Base-by-base conservation (phyloP, 2,329 filamentous ascomycete genomes). In the Penicillium sp. region DNA sequence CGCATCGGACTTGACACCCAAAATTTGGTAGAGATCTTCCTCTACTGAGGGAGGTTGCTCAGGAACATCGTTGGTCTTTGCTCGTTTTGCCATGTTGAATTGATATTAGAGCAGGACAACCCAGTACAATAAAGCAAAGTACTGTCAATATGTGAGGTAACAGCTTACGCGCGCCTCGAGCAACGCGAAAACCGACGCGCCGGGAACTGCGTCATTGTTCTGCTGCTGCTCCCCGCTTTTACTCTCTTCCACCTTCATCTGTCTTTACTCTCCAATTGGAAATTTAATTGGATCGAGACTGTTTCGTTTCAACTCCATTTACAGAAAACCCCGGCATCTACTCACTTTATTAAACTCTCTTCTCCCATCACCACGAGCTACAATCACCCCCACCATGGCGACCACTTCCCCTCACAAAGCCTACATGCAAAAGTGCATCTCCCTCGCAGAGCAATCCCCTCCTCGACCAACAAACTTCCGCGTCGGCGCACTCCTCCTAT, bases 381-480 rank as follows among this genome's bases (percentile, higher is more conserved):
- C 29, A 32, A 16, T 11, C 22, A 22, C 23, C 18, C 45, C 40
- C 54, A 53, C 46, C 20, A 59, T 58, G 56, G 39, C 55, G 39
- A 51, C 43, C 23, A 49, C 52, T 41, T 59, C 67, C 41, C 56
- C 61, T 20, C 70, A 73, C 50, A 49, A 65, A 32, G 50, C 63
- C 47, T 81, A 81, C 63, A 86, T 97, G 74, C 78, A 74, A 44
- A 73, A 85, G 46, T 89, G 89, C 29, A 79, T 97, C 47, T 71
- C 77, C n/a, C 76, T 89, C 52, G 90, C 93, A 10, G 77, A 78
- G 28, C 79, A 85, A 54, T 95, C 90, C 9, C 87, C 88, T 2
- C 88, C 89, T 23, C 89, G 86, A 60, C 86, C 90, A 2, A 89
- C 88, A 42, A 97, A 97, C 68, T 98, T 89, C 73, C 82, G 91